Evolutionary conservation across 2,329 filamentous ascomycete species (phyloP).

Genomic region (Colletotrichum somersetense): DNA sequence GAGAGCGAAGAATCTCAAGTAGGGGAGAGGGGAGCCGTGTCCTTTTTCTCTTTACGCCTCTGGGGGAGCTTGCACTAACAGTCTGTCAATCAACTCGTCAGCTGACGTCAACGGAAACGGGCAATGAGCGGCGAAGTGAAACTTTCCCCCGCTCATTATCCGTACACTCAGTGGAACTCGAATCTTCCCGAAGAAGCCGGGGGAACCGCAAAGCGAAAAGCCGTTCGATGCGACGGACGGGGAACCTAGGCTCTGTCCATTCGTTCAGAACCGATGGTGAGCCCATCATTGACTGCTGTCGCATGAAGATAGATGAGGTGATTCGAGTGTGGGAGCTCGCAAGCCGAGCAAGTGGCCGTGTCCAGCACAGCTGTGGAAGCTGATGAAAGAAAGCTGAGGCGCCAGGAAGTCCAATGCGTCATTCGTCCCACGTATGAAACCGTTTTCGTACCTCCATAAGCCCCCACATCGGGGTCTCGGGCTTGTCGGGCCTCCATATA

Average conservation of each 20-base stretch:
- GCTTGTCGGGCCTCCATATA: constrained; percentile 23
- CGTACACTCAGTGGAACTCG: constrained; percentile 11
- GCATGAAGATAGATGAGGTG: constrained; percentile 35
- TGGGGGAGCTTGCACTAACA: constrained; percentile 18
- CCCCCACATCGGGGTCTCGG: constrained; percentile 28
- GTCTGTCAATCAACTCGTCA: constrained; percentile 25
- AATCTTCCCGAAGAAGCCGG: constrained; percentile 28
- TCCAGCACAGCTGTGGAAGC: constrained; percentile 12
- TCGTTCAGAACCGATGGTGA: neutral
- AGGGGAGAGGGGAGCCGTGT: neutral
- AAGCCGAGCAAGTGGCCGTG: neutral
- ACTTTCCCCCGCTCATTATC: constrained; percentile 28
- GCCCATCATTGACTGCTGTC: neutral
- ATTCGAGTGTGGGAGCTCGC: constrained; percentile 26
- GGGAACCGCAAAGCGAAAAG: neutral
- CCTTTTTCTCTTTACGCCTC: constrained; percentile 12
- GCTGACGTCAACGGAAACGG: constrained; percentile 43
- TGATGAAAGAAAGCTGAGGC: neutral
- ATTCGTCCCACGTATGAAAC: constrained; percentile 37
- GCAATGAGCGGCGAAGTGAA: constrained; percentile 33
- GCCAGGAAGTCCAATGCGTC: constrained; percentile 23
- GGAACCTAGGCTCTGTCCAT: neutral
- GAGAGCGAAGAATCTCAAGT: neutral
- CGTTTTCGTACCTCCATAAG: constrained; percentile 7
- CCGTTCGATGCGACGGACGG: neutral